These are phyloP conservation scores for Purpureocillium takamizusanense DNA, from an alignment of 2,329 filamentous ascomycete species.

Conservation along the genomic window DNA sequence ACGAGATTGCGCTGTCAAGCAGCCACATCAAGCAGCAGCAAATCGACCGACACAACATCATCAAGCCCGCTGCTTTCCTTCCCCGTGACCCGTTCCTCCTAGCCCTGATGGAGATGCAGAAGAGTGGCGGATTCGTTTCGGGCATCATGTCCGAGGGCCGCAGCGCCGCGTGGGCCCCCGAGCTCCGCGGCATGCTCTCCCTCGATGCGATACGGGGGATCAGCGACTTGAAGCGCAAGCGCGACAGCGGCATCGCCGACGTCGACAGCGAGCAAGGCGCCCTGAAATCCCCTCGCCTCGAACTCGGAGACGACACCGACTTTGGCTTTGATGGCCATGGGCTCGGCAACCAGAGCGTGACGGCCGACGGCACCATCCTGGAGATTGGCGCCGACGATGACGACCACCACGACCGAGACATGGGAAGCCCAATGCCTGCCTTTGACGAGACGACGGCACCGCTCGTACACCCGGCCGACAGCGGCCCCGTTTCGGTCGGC, in stretches of 20 bases:
- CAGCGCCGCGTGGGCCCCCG: constrained; percentile 77
- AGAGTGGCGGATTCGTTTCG: constrained; percentile 80
- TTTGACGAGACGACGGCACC: constrained; percentile 75
- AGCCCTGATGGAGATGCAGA: constrained; percentile 85
- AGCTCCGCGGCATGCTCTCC: constrained; percentile 86
- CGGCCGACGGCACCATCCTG: constrained; percentile 51
- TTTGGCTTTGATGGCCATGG: constrained; percentile 35
- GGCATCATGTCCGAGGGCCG: constrained; percentile 77
- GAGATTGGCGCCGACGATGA: constrained; percentile 56
- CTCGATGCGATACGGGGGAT: constrained; percentile 69
- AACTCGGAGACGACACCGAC: constrained; percentile 59
- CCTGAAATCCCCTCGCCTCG: constrained; percentile 60
- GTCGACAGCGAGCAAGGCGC: constrained; percentile 58
- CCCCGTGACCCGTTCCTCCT: constrained; percentile 81
- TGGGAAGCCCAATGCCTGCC: constrained; percentile 42
- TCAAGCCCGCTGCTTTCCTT: constrained; percentile 74
- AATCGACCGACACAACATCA: constrained; percentile 74
- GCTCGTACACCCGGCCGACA: constrained; percentile 71
- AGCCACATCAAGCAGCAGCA: constrained; percentile 80
- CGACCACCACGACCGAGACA: constrained; percentile 33
- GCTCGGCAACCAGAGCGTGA: constrained; percentile 43
- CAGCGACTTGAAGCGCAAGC: constrained; percentile 85
- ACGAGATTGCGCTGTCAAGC: constrained; percentile 67
- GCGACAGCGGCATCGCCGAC: constrained; percentile 78
- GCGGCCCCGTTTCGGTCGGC: constrained; percentile 77